Conservation (phyloP, 1,139 yeast genomes). For the Meyerozyma smithsonii region DNA sequence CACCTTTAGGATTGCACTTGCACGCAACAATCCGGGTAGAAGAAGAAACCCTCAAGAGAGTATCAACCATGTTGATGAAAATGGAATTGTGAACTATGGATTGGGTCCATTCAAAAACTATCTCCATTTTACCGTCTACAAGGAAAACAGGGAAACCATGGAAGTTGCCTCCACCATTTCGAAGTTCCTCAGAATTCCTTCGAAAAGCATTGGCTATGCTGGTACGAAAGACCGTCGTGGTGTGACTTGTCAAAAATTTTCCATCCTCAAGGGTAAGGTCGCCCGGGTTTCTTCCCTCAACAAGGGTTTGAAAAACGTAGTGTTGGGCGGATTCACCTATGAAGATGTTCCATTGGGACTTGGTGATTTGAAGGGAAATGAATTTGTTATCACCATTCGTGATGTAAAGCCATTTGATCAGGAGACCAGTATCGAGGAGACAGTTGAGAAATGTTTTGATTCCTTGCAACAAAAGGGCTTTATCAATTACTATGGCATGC, state of each 20-base stretch:
- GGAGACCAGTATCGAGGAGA: slow-evolving; percentile 30
- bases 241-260: slow-evolving; percentile 82
- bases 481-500: slow-evolving; percentile 94
- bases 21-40: slow-evolving; percentile 27
- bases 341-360: slow-evolving; percentile 58
- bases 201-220: slow-evolving; percentile 70
- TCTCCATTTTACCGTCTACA: slow-evolving; percentile 77
- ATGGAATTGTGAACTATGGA: slow-evolving; percentile 48
- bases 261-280: slow-evolving; percentile 67
- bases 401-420: slow-evolving; percentile 46
- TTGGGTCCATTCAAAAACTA: slow-evolving; percentile 66
- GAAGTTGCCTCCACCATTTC: slow-evolving; percentile 78
- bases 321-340: slow-evolving; percentile 74
- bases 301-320: slow-evolving; percentile 65
- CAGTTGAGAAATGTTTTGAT: slow-evolving; percentile 48
- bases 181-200: slow-evolving; percentile 67
- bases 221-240: slow-evolving; percentile 98
- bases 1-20: slow-evolving; percentile 54
- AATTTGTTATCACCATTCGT: slow-evolving; percentile 77
- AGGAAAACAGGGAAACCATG: slow-evolving; percentile 97
- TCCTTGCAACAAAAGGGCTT: slow-evolving; percentile 69
- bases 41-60: slow-evolving; percentile 37
- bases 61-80: slow-evolving; percentile 46
- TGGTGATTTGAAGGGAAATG: slow-evolving; percentile 87
- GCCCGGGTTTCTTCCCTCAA: slow-evolving; percentile 76